A percentile compares a stretch with the other conserved stretches of the same genome.
These are phyloP conservation scores for Sorghum bicolor DNA, from an alignment of 176 grass and related monocot species.

Conservation along the genomic window DNA sequence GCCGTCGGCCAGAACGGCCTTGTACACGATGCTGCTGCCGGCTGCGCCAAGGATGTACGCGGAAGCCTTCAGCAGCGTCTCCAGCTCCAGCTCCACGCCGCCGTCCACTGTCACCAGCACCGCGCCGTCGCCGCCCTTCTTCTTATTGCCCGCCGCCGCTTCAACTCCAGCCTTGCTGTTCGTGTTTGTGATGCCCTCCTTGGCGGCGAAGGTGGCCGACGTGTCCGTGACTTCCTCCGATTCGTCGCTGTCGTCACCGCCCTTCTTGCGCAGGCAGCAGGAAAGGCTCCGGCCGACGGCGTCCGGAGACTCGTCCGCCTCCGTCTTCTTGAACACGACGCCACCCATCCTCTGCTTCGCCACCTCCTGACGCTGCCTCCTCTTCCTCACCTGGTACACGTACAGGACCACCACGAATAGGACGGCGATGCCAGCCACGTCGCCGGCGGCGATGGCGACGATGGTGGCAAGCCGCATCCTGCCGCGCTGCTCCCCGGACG, in stretches of 20 bases:
- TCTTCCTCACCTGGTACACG: slow-evolving; percentile 66
- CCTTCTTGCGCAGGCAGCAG: slow-evolving; percentile 71
- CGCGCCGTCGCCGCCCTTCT: slow-evolving; percentile 13
- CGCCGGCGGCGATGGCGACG: slow-evolving; percentile 53
- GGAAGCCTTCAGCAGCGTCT: slow-evolving; percentile 81
- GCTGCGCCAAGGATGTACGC: slow-evolving; percentile 75
- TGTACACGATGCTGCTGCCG: slow-evolving; percentile 86
- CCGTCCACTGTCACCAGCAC: slow-evolving; percentile 75
- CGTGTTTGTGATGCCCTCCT: slow-evolving; percentile 3
- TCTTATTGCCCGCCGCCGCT: slow-evolving; percentile 15
- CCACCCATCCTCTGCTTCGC: slow-evolving; percentile 35
- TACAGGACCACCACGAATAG: slow-evolving; percentile 54
- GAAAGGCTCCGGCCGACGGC: slow-evolving; percentile 34
- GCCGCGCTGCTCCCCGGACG: slow-evolving; percentile 21
- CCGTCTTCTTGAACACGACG: slow-evolving; percentile 44
- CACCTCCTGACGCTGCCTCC: slow-evolving; percentile 34
- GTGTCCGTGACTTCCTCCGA: slow-evolving; percentile 57
- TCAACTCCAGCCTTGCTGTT: background rate
- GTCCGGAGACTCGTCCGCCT: slow-evolving; percentile 32
- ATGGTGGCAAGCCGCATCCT: slow-evolving; percentile 45
- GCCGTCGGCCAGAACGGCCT: slow-evolving; percentile 68
- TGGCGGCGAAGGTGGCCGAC: slow-evolving; percentile 44
- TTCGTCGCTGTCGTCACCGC: slow-evolving; percentile 44
- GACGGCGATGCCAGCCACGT: slow-evolving; percentile 58
- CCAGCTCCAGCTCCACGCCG: slow-evolving; percentile 61